Evolutionary conservation across 768 basidiomycete genomes (phyloP), one percentile per base, ranked within the genome.

Genomic region (Astraeus odoratus): DNA sequence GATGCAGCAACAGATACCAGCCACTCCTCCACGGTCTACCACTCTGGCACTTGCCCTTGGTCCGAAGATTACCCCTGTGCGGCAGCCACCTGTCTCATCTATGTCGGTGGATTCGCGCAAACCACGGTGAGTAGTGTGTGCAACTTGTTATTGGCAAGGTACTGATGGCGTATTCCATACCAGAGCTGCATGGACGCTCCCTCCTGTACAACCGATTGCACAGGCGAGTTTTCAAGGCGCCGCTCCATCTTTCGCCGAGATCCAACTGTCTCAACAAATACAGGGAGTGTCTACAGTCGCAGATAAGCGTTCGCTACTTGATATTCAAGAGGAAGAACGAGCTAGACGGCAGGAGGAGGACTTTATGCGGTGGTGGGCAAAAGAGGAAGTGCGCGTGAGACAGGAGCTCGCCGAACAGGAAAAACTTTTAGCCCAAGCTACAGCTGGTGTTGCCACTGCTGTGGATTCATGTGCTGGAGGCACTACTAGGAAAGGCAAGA

Each of bases 281-380:
- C 77, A 81, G 46, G 68, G 65, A 51, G 51, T 56, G 1, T 55
- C 58, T 2, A 58, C 65, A 5, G 57, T 58, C 5, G 76, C 74
- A 48, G 77, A 77, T 50, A 80, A 76, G 49, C 75, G 75, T 25
- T 85, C 84, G 22, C 65, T 95, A 46, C 67, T 71, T 13, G 82
- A 95, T 50, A 97, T 96, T 34, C 92, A 95, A 61, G 79, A 82
- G 47, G 91, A 96, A 59, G 90, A 93, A 59, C 68, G 67, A 26
- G 77, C 74, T 33, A 71, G 72, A 22, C 78, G 74, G 49, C 74
- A 71, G 39, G 90, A 94, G 63, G 78, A 70, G 3, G 86, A 87
- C 48, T 97, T 96, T 59, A 61, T 94, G 61, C 75, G 69, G 53
- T 96, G 93, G 93, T 96, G 92, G 90, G 70, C 78, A 1, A 80